Evolutionary conservation across 192 early-diverging fungal species (phyloP).

Genomic region (Coemansia sp.): DNA sequence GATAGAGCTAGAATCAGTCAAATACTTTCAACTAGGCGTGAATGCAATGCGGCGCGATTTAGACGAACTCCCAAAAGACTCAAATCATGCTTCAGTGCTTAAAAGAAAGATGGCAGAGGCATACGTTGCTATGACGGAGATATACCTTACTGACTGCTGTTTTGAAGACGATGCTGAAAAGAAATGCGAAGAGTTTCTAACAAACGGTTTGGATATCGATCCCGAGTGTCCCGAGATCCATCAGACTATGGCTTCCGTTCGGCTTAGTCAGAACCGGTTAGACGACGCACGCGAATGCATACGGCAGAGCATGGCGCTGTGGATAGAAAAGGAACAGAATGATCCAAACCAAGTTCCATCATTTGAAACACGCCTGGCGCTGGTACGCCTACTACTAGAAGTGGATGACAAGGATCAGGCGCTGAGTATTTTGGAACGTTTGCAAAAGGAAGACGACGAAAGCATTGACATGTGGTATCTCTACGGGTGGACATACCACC

Average conservation of each 20-base stretch:
- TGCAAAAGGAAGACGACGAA: slow-evolving; percentile 91
- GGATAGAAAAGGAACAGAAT: slow-evolving; percentile 62
- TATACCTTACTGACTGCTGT: slow-evolving; percentile 98
- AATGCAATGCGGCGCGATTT: slow-evolving; percentile 64
- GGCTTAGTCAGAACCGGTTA: slow-evolving; percentile 78
- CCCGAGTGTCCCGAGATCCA: slow-evolving; percentile 80
- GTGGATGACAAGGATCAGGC: slow-evolving; percentile 77
- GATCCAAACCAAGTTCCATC: slow-evolving; percentile 59
- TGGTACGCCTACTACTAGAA: slow-evolving; percentile 86
- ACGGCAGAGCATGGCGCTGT: slow-evolving; percentile 68
- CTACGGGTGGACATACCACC: slow-evolving; percentile 91
- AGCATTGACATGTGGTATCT: slow-evolving; percentile 93
- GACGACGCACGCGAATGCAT: slow-evolving; percentile 77
- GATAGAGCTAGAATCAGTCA: slow-evolving; percentile 64
- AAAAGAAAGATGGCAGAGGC: slow-evolving; percentile 76
- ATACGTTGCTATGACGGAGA: slow-evolving; percentile 92
- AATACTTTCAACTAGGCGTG: slow-evolving; percentile 71
- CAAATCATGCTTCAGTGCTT: slow-evolving; percentile 49
- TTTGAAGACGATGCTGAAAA: slow-evolving; percentile 90
- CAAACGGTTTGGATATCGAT: slow-evolving; percentile 67
- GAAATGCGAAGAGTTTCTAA: slow-evolving; percentile 73
- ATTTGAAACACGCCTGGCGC: slow-evolving; percentile 80
- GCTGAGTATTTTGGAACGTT: slow-evolving; percentile 72
- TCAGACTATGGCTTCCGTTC: slow-evolving; percentile 86
- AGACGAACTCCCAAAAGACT: slow-evolving; percentile 25